Conservation (phyloP, 202 grass and related monocot species). For the Hordeum pubiflorum region DNA sequence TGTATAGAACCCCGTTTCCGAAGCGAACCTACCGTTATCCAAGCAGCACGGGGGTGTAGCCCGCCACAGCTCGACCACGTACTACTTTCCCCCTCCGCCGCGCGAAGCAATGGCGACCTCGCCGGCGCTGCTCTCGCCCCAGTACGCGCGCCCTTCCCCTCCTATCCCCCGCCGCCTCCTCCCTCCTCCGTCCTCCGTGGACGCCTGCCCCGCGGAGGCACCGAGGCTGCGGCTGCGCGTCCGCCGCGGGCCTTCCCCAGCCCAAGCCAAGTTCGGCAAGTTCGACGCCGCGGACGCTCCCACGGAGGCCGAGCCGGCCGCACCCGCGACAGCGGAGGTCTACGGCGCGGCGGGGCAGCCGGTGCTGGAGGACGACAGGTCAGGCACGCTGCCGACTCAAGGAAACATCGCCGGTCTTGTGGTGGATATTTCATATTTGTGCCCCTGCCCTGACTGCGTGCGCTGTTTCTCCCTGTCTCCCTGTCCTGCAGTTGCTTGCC, state of each 20-base stretch:
- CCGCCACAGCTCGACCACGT: conserved; percentile 17
- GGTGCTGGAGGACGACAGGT: conserved; percentile 54
- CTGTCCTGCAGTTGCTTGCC: conserved; percentile 50
- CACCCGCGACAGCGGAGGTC: neutral
- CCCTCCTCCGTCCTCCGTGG: neutral
- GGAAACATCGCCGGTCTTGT: neutral
- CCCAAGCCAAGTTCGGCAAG: conserved; percentile 59
- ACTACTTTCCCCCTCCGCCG: neutral
- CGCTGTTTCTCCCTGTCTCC: neutral
- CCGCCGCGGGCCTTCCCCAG: conserved; percentile 6
- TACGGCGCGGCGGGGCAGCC: neutral
- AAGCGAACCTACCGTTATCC: conserved; percentile 26
- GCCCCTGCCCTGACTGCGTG: no score
- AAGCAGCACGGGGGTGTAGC: neutral
- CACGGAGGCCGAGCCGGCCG: neutral
- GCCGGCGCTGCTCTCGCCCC: conserved; percentile 32
- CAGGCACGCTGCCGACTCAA: neutral
- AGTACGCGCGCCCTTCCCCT: neutral
- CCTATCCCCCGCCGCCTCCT: neutral
- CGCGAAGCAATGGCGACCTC: conserved; percentile 48
- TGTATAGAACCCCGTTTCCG: neutral
- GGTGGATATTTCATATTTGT: no score
- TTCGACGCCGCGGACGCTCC: conserved; percentile 55
- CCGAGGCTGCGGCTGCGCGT: neutral
- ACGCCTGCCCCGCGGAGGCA: neutral